Conservation (phyloP, 306 rosid genomes). For the Rosa multiflora region DNA sequence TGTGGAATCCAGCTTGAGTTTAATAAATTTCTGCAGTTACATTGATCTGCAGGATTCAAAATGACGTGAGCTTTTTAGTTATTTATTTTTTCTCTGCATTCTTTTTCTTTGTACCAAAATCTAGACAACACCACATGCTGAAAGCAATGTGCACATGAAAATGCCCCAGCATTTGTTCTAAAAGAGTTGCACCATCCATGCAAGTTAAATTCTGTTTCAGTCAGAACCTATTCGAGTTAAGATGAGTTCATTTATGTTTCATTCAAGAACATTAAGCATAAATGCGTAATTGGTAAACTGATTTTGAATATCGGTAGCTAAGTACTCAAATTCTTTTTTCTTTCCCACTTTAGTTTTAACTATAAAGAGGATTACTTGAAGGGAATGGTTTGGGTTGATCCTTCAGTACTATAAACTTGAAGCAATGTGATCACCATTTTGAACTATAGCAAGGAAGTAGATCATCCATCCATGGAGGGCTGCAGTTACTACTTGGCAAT, state of each 20-base stretch:
- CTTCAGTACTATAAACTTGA: slow-evolving; percentile 4
- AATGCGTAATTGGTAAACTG: not conserved
- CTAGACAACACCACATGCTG: slow-evolving; percentile 6
- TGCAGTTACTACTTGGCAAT: slow-evolving; percentile 19
- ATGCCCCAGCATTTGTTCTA: not conserved
- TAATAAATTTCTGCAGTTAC: not conserved
- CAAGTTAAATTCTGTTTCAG: not conserved
- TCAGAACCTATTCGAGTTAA: not conserved
- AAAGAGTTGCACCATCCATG: not conserved
- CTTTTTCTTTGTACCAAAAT: not conserved
- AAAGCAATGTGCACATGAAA: not conserved
- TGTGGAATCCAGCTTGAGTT: not conserved
- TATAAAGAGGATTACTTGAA: not conserved
- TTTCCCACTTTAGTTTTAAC: not conserved
- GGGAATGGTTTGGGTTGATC: not conserved
- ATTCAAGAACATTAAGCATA: not conserved
- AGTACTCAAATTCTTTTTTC: not conserved
- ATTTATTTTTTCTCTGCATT: not conserved
- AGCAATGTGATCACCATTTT: not conserved
- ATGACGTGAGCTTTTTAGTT: not conserved
- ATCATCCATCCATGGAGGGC: slow-evolving; percentile 13
- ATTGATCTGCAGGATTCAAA: not conserved
- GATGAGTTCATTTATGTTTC: not conserved
- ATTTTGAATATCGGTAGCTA: not conserved
- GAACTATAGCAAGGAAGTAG: not conserved